phyloP scores from a whole-genome alignment of 2,329 filamentous ascomycete genomes.

The Arthrinium phaeospermum region DNA sequence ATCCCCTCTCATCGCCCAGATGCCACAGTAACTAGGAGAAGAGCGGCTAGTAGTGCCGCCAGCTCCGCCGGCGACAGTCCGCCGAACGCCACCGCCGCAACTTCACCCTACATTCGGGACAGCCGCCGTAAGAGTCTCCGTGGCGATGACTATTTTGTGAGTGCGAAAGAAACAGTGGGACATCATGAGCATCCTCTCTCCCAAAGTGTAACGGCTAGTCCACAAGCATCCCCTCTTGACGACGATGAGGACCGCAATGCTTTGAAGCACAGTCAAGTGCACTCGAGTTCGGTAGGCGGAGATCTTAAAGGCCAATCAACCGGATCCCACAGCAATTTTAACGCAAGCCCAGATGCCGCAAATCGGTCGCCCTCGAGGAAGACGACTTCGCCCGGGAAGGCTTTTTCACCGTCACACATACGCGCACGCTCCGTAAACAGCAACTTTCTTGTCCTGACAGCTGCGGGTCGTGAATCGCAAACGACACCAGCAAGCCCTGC shows the following conservation, averaged over 20 bases:
- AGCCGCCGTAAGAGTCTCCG: conserved; percentile 59
- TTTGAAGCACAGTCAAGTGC: conserved; percentile 31
- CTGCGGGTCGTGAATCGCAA: conserved; percentile 39
- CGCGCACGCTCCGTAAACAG: conserved; percentile 52
- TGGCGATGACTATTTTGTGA: conserved; percentile 60
- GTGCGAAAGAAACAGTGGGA: conserved; percentile 46
- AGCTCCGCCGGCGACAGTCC: conserved; percentile 67
- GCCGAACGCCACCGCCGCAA: conserved; percentile 44
- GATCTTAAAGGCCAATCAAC: conserved; percentile 41
- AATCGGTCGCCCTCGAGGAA: conserved; percentile 38
- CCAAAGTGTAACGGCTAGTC: conserved; percentile 75
- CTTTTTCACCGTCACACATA: conserved; percentile 46
- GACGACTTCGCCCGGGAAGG: conserved; percentile 36
- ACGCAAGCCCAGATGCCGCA: conserved; percentile 41
- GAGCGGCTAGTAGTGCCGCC: conserved; percentile 66
- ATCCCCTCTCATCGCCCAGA: conserved; percentile 63
- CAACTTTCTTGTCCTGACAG: conserved; percentile 50
- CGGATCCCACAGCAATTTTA: conserved; percentile 43
- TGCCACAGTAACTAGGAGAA: conserved; percentile 58
- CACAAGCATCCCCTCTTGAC: conserved; percentile 52
- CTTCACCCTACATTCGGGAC: conserved; percentile 60
- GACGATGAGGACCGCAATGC: conserved; percentile 42
- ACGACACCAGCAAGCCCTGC: conserved; percentile 46
- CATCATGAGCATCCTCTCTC: conserved; percentile 74
- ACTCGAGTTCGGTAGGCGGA: conserved; percentile 46